Evolutionary conservation across 2,329 filamentous ascomycete genomes (phyloP), one percentile per base, ranked within the genome.

Genomic region (Botrytis fragariae): DNA sequence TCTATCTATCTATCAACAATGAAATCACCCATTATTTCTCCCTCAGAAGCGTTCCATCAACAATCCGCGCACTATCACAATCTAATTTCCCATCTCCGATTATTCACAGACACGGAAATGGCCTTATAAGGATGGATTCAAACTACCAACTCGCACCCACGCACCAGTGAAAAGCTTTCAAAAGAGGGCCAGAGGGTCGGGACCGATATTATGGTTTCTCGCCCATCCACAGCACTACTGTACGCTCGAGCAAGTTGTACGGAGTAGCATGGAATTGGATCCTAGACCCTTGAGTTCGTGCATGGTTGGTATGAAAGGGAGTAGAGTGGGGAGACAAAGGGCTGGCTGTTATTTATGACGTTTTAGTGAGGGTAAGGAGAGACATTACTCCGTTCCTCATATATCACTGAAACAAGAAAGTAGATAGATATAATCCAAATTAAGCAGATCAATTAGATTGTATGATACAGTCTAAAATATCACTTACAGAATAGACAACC

Each of bases 41-140:
- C n/a, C n/a, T 29, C n/a, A 57, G 3, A 57, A 57, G 51, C n/a
- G 51, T 29, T 59, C 57, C 57, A 44, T 63, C 37, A n/a, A 2
- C 22, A 37, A 22, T 25, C 63, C 25, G 10, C 12, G 14, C 12
- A 18, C 32, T 54, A n/a, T 51, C 42, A 29, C n/a, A 37, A 32
- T 54, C 45, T 18, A 68, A 57, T 68, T 54, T 68, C 35, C 64
- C 35, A 54, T 68, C 64, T 42, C 45, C 64, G 42, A 57, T 48
- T 68, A 57, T 68, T 29, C 45, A 39, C 12, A 62, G 60, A 62
- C 37, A 39, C 35, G 12, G 51, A 18, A 18, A 25, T 22, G 60
- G 35, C 12, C 60, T 42, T n/a, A 54, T 51, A 54, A 37, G 42
- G 25, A 67, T 35, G 25, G 22, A 51, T 18, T 39, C 32, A 37